Evolutionary conservation across 23 red algal species (phyloP).

Genomic region (Gracilaria vermiculophylla): DNA sequence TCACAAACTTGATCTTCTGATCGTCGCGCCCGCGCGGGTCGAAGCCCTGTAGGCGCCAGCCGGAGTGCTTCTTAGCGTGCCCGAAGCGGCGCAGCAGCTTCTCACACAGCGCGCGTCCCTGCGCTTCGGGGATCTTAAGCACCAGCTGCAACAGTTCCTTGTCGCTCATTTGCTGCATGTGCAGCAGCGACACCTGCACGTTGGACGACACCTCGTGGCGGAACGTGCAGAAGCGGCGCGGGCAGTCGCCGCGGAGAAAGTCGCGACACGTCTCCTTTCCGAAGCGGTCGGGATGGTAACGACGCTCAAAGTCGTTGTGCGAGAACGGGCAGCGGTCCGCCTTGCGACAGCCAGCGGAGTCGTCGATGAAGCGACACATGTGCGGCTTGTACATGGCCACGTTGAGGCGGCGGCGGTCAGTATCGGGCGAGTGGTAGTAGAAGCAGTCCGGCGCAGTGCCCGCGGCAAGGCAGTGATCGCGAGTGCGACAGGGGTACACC

Average conservation of each 20-base stretch:
- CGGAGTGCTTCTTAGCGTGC: slow-evolving; percentile 45
- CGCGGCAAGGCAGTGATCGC: slow-evolving; percentile 19
- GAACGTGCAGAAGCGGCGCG: slow-evolving; percentile 59
- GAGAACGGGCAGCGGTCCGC: slow-evolving; percentile 58
- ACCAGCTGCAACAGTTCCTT: slow-evolving; percentile 68
- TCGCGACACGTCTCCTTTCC: slow-evolving; percentile 68
- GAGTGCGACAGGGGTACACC: slow-evolving; percentile 21
- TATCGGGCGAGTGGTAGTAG: slow-evolving; percentile 23
- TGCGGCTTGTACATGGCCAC: slow-evolving; percentile 53
- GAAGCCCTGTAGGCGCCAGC: slow-evolving; percentile 67
- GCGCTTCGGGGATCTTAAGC: slow-evolving; percentile 45
- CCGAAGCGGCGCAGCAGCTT: slow-evolving; percentile 60
- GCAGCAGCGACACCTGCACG: slow-evolving; percentile 30
- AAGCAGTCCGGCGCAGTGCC: slow-evolving; percentile 59
- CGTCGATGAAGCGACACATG: slow-evolving; percentile 64
- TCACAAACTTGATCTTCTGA: slow-evolving; percentile 68
- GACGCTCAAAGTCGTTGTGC: slow-evolving; percentile 65
- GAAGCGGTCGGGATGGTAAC: slow-evolving; percentile 67
- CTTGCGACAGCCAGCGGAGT: slow-evolving; percentile 55
- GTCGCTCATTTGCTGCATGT: slow-evolving; percentile 46
- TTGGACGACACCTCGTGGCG: slow-evolving; percentile 61
- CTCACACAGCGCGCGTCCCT: slow-evolving; percentile 44
- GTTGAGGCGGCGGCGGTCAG: slow-evolving; percentile 37
- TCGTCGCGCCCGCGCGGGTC: slow-evolving; percentile 40
- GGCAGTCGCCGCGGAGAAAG: slow-evolving; percentile 57